Conservation (phyloP, 2,329 filamentous ascomycete genomes). For the Rhynchosporium graminicola region DNA sequence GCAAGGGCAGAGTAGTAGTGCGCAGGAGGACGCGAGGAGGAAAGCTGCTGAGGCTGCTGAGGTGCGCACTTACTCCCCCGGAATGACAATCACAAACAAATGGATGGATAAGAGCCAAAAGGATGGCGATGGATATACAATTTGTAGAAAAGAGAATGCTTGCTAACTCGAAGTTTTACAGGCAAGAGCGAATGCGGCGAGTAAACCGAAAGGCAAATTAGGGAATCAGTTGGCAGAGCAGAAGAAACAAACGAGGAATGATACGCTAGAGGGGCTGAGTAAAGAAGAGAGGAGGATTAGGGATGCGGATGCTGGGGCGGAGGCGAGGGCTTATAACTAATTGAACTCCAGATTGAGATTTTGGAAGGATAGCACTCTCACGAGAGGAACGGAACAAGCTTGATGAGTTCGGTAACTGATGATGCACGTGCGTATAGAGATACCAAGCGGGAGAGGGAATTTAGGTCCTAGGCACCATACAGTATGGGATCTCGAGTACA, state of each 20-base stretch:
- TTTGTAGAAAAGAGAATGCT: neutral
- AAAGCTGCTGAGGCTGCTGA: constrained; percentile 82
- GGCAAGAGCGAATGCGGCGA: constrained; percentile 41
- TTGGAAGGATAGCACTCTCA: neutral
- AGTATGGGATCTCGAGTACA: neutral
- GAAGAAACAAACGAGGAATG: constrained; percentile 69
- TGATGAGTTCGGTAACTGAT: neutral
- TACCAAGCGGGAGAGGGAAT: neutral
- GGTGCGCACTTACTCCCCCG: constrained; percentile 53
- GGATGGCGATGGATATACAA: neutral
- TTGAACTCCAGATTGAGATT: neutral
- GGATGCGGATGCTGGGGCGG: constrained; percentile 64
- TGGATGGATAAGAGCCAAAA: too few species aligned
- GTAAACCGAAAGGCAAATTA: constrained; percentile 62
- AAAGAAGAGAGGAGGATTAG: constrained; percentile 59
- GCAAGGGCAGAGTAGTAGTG: constrained; percentile 44
- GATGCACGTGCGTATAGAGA: constrained; percentile 4
- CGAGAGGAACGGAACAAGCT: neutral
- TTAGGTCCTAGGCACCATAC: neutral
- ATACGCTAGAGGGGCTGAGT: constrained; percentile 69
- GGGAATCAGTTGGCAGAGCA: constrained; percentile 71
- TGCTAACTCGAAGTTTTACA: constrained; percentile 6
- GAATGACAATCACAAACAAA: too few species aligned
- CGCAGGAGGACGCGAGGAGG: constrained; percentile 61
- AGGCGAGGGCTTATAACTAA: constrained; percentile 60